Evolutionary conservation across 495 filamentous ascomycete species (phyloP), one percentile per base, ranked within the genome.

Genomic region (Aspergillus hancockii): DNA sequence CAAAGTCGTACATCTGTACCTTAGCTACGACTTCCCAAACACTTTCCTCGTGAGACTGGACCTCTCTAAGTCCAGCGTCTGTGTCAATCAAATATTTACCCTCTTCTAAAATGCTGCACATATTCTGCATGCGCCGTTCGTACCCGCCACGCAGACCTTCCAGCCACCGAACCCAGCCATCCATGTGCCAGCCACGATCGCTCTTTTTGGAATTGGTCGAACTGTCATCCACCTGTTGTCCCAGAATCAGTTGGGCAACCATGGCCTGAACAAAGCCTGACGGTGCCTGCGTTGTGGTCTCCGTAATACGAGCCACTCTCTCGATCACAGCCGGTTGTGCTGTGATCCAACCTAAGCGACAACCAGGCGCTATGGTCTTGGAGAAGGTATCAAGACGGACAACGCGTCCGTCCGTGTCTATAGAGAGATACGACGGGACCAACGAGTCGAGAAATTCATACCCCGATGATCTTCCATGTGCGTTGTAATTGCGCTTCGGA

Each of bases 161-260:
- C 23, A 97, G 83, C 93, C 93, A 98, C 55, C 86, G 82, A 2
- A 96, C 85, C 90, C 90, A 97, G 59, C 93, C 93, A 59, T 87
- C 83, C 70, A 88, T 86, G 63, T 90, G 81, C 93, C 93, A 97
- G 38, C 86, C 85, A 31, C 71, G 61, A 36, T 75, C 73, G 8
- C 68, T 58, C 45, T 70, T 49, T 13, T 49, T 67, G 0, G 67
- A 62, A 28, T 28, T 38, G 36, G 73, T 68, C n/a, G 64, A 53
- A 9, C 64, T 56, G 4, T 64, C 60, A 2, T 64, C 65, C 32
- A 71, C 66, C 45, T 85, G 81, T 18, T 86, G 83, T 1, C 90
- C 90, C 57, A 95, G 83, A 59, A 98, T 73, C 16, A 91, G 79
- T 64, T 91, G 84, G 0, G 90, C 84, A 51, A 98, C 79, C 72